Base-by-base conservation (phyloP, 2,329 filamentous ascomycete species). In the Aotearoamyces nothofagi region DNA sequence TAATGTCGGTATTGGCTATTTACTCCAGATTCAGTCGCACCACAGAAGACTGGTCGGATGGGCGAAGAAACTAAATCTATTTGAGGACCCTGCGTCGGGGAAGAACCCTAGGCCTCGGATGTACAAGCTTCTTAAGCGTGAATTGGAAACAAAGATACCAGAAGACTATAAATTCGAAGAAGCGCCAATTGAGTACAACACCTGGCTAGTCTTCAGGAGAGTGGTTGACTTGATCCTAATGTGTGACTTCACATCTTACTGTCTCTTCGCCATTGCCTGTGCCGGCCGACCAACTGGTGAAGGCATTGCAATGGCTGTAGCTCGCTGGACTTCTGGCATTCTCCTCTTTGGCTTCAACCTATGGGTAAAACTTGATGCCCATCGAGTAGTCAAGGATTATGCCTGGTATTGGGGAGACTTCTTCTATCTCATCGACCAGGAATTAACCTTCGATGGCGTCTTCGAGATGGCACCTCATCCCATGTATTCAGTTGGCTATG, bases 341-440 rank as follows among this genome's bases (percentile, higher is more conserved):
- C 56, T 67, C 22, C 65, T 96, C 15, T 77, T 98, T 38, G 66
- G 80, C 33, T 96, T 98, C 67, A 98, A 96, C 53, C 66, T 96
- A 13, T 96, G 90, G 86, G 90, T 98, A 39, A 98, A 98, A 58
- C 66, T 98, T 37, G 90, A 98, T 55, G 90, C 90, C 12, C 90
- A 98, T 54, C 71, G 90, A 36, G 90, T 98, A 27, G 90, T 98
- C 49, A 96, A 96, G 56, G 90, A 98, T 56, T 98, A 86, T 58
- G 90, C 90, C 15, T 98, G 90, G 90, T 98, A 96, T 57, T 98
- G 90, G 90, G 90, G 90, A 36, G 90, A 98, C 55, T 96, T 96
- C 58, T 98, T 96, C 64, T 98, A 84, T 56, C 75, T 98, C 47
- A 82, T 98, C 52, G 90, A 98, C 55, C 86, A 96, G 57, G 83